Conservation (phyloP, 1,284 basidiomycete genomes). For the Farysia itapuensis region DNA sequence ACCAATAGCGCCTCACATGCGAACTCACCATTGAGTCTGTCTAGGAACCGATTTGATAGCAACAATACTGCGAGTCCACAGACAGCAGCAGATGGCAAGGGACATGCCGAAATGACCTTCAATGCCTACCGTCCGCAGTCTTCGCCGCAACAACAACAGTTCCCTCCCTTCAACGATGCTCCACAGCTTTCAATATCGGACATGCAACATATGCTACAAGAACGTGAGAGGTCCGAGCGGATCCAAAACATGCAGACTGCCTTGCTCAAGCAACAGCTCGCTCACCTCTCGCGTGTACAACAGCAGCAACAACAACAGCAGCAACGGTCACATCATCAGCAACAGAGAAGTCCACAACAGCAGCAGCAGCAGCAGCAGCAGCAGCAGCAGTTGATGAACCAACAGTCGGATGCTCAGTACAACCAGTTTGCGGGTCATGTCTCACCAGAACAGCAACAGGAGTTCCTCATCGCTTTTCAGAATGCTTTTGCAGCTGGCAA, state of each 20-base stretch:
- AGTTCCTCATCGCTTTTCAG: conserved; percentile 26
- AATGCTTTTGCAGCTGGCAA: conserved; percentile 29
- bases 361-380: conserved; percentile 10
- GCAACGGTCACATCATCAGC: conserved; percentile 6
- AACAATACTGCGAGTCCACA: conserved; percentile 19
- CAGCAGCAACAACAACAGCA: conserved; percentile 2
- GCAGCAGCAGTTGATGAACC: conserved; percentile 1
- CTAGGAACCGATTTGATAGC: conserved; percentile 25
- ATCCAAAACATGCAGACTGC: conserved; percentile 51
- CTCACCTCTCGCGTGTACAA: conserved; percentile 34
- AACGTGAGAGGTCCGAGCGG: conserved; percentile 44
- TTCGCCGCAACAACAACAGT: conserved; percentile 3
- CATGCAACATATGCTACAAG: conserved; percentile 39
- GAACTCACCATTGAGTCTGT: conserved; percentile 17
- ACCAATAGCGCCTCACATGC: conserved; percentile 12
- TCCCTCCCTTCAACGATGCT: conserved; percentile 1
- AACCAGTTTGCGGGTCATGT: conserved; percentile 19
- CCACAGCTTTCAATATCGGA: conserved; percentile 35
- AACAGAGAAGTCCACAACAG: conserved; percentile 4
- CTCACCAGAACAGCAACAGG: conserved; percentile 30
- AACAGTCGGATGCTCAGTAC: conserved; percentile 10
- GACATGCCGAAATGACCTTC: neutral
- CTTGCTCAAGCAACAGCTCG: conserved; percentile 47
- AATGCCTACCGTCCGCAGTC: neutral
- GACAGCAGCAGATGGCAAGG: conserved; percentile 1